Evolutionary conservation across 306 rosid species (phyloP).

Genomic region (Dalbergia oliveri): DNA sequence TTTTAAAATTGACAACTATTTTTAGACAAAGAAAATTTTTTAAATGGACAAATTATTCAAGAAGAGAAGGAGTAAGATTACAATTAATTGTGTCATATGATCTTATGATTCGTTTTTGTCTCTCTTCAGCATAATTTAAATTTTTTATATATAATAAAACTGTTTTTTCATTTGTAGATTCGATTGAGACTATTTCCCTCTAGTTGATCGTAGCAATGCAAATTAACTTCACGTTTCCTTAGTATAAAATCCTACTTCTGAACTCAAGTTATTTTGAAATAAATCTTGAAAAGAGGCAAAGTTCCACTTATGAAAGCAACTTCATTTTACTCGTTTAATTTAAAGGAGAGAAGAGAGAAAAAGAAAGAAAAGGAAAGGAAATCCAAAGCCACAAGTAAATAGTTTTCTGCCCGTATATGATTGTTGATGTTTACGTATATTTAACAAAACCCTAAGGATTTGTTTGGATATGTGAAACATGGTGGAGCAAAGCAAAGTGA

Average conservation of each 20-base stretch:
- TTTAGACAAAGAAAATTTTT: no score
- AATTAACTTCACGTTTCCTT: background rate
- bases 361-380: conserved; percentile 16
- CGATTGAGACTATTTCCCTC: background rate
- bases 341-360: background rate
- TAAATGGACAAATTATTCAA: no score
- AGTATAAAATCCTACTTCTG: background rate
- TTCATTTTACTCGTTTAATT: background rate
- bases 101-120: no score
- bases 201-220: background rate
- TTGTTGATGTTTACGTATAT: background rate
- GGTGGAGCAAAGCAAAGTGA: no score
- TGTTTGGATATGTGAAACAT: no score
- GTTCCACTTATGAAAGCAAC: background rate
- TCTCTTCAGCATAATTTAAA: no score
- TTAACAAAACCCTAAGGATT: background rate
- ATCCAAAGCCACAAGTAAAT: background rate
- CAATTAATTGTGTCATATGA: no score
- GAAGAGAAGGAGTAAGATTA: no score
- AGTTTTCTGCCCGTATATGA: background rate
- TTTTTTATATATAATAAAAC: no score
- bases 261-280: background rate
- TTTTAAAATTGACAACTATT: no score
- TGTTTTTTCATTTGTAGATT: background rate
- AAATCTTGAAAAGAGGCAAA: background rate